Evolutionary conservation across 345 rosid genomes (phyloP), one percentile per base, ranked within the genome.

Genomic region (Eucalyptus coolabah): DNA sequence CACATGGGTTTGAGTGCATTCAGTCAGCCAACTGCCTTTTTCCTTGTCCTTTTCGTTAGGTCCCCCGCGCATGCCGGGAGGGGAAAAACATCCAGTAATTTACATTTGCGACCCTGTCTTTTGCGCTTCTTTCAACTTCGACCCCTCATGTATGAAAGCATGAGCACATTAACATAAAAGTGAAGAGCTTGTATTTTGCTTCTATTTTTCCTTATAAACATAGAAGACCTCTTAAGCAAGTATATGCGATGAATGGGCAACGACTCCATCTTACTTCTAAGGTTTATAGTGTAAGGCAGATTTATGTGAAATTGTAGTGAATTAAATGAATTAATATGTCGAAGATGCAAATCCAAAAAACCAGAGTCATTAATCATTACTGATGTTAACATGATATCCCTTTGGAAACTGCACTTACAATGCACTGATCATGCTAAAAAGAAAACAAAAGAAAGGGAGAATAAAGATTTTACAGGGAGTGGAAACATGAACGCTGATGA

Each of bases 391-490:
- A 60, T 6, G 67, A 60, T 28, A 12, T 60, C 67, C 67, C 67
- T 60, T 60, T 60, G n/a, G 67, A 60, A 60, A 28, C 15, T 28
- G 67, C 67, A 26, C 32, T 60, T 60, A 12, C 67, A 28, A 28
- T 60, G 67, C 32, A 60, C 3, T 60, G 67, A 28, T 28, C 30
- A 60, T 60, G n/a, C 15, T 26, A 26, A 60, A 60, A 60, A 28
- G 67, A 28, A 59, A 26, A 60, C 67, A 28, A 60, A 60, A 60
- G 67, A 60, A 60, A 60, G 16, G 67, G 67, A 60, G 67, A 12
- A 60, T 60, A 28, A 60, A 60, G 4, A 0, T 60, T 26, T 28
- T 60, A 60, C 2, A 0, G 32, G 4, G 32, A 60, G 4, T 60
- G 14, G 16, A 60, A 60, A 59, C 67, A 49, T 49, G 50, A 49